A percentile compares a stretch with the other conserved stretches of the same genome.
Evolutionary conservation across 371 early-diverging fungal species (phyloP).

Genomic region (Rhizopus stolonifer): DNA sequence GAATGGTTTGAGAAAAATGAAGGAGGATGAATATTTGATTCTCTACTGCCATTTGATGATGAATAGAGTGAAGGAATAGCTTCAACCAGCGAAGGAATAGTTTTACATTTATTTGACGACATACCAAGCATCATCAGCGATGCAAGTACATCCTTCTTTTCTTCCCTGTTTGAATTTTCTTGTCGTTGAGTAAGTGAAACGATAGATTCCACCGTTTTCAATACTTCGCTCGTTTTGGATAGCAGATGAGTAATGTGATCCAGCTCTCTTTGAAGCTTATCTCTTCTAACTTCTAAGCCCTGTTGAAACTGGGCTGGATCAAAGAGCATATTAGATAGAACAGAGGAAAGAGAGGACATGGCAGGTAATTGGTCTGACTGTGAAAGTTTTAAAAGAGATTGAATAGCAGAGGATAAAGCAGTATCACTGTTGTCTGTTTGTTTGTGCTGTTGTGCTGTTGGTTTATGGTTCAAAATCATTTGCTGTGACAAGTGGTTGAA

Average conservation of each 20-base stretch:
- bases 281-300: conserved; percentile 25
- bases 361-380: background rate
- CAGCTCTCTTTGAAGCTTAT: conserved; percentile 34
- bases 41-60: too few relatives aligned
- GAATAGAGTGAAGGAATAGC: conserved; percentile 19
- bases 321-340: conserved; percentile 19
- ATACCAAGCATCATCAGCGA: conserved; percentile 21
- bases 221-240: conserved; percentile 34
- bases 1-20: too few relatives aligned
- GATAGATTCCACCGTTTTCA: conserved; percentile 35
- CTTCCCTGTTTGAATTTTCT: background rate
- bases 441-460: too few relatives aligned
- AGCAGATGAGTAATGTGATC: conserved; percentile 31
- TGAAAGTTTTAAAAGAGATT: conserved; percentile 2
- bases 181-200: background rate
- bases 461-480: too few relatives aligned
- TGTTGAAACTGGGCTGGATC: conserved; percentile 30
- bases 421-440: background rate
- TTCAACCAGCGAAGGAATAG: conserved; percentile 19
- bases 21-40: too few relatives aligned
- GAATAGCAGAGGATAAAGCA: background rate
- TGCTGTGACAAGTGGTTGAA: too few relatives aligned
- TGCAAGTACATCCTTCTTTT: conserved; percentile 10
- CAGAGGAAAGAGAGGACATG: conserved; percentile 7
- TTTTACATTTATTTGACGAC: background rate